phyloP scores from a whole-genome alignment of 108 stramenopile species.

The Fragilaria radians region DNA sequence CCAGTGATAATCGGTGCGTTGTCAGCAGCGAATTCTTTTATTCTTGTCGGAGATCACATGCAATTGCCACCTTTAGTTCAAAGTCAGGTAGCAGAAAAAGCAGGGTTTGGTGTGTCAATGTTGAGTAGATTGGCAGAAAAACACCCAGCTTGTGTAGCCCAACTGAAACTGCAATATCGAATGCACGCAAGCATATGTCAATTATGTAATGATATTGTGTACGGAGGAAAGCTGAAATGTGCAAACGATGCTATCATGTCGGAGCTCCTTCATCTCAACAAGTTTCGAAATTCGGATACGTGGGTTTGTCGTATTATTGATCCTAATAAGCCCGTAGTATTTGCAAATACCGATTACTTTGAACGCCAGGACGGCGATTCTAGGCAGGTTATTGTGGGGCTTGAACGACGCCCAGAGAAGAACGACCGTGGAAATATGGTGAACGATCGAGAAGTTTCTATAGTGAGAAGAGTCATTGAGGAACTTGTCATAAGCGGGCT shows the following conservation, averaged over 20 bases:
- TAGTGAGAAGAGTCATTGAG: constrained; percentile 41
- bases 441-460: constrained; percentile 47
- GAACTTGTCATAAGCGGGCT: constrained; percentile 45
- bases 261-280: constrained; percentile 38
- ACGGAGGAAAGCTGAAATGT: constrained; percentile 81
- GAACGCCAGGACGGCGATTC: constrained; percentile 4
- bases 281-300: constrained; percentile 22
- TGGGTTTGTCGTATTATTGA: constrained; percentile 52
- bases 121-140: constrained; percentile 76
- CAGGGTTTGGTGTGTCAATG: constrained; percentile 89
- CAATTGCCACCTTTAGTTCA: constrained; percentile 94
- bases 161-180: constrained; percentile 91
- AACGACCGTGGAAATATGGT: constrained; percentile 33
- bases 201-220: constrained; percentile 83
- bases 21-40: constrained; percentile 75
- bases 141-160: constrained; percentile 74
- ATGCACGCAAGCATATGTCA: constrained; percentile 91
- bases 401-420: constrained; percentile 28
- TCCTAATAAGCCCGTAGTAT: constrained; percentile 71
- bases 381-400: constrained; percentile 6
- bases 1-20: constrained; percentile 88
- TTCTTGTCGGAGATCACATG: constrained; percentile 96
- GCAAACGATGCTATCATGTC: constrained; percentile 63
- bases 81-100: constrained; percentile 75
- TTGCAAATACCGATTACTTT: constrained; percentile 84